Evolutionary conservation across 176 grass and related monocot species (phyloP), one percentile per base, ranked within the genome.

Genomic region (Pontederia crassipes): DNA sequence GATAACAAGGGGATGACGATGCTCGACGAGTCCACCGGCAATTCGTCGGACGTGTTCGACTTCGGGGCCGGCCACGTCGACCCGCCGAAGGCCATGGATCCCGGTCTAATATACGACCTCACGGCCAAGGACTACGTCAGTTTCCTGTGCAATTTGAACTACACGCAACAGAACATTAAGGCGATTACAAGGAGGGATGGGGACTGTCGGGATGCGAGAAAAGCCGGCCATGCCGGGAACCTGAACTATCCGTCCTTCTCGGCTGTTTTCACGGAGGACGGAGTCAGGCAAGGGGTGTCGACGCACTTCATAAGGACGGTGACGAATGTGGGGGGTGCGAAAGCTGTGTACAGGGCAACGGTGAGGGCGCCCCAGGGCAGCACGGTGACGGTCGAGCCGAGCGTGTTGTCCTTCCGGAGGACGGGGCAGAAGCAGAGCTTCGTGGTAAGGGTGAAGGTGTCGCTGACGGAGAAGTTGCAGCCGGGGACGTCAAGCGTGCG

Each of bases 111-210:
- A 40, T 40, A 40, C 32, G 32, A 40, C 32, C 4, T 7, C 32
- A 40, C 32, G 32, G 32, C 32, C 32, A 40, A 40, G 32, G 32
- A 40, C 32, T 56, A 56, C 17, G 1, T 56, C 9, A 56, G 11
- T 56, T 56, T 56, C 11, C 54, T 56, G 17, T 56, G 54, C 20
- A 56, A 56, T 10, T 56, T 56, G 54, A 56, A 56, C 20, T 56
- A 56, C 14, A 56, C 54, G 0, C 54, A 11, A 5, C 54, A 56
- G 54, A 26, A 56, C 54, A 56, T 56, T 20, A 24, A 20, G 54
- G 54, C 54, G 15, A 11, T 56, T 15, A 56, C 54, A 20, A 56
- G 54, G 54, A n/a, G 54, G 54, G n/a, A n/a, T 0, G 54, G 17
- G 17, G 54, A 56, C 7, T 56, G 54, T n/a, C 9, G 54, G 2